A percentile compares a stretch with the other conserved stretches of the same genome.
Evolutionary conservation across 169 alveolate species (phyloP).

Genomic region (Plasmodium yoelii): DNA sequence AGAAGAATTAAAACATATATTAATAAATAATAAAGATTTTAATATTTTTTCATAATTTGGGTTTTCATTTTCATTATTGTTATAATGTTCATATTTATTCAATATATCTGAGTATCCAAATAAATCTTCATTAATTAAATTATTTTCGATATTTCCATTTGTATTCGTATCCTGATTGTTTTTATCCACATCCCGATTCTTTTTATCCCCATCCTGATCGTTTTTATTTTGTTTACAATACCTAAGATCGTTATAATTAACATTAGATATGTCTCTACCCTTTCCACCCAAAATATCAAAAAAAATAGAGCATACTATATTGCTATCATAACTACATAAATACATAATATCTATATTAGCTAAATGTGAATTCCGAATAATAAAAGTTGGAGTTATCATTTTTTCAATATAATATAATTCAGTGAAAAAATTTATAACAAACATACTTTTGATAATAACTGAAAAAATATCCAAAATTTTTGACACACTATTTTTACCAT

Average conservation of each 20-base stretch:
- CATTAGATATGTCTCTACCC: not conserved
- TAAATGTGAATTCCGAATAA: constrained; percentile 15
- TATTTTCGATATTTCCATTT: not conserved
- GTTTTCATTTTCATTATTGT: not conserved
- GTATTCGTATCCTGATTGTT: not conserved
- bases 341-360: constrained; percentile 17
- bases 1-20: constrained; percentile 32
- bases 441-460: constrained; percentile 29
- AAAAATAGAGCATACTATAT: constrained; percentile 23
- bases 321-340: constrained; percentile 18
- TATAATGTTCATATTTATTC: not conserved
- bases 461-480: constrained; percentile 48
- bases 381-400: constrained; percentile 2
- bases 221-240: not conserved
- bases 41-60: not conserved
- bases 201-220: no score
- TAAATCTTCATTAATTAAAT: not conserved
- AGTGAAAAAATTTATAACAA: constrained; percentile 6
- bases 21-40: constrained; percentile 24
- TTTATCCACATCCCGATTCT: no score
- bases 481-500: constrained; percentile 15
- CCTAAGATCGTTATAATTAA: not conserved
- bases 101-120: not conserved
- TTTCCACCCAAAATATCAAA: constrained; percentile 7
- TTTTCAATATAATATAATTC: constrained; percentile 55